phyloP scores from a whole-genome alignment of 305 asterid genomes.

The Solanum aculeatissimum region DNA sequence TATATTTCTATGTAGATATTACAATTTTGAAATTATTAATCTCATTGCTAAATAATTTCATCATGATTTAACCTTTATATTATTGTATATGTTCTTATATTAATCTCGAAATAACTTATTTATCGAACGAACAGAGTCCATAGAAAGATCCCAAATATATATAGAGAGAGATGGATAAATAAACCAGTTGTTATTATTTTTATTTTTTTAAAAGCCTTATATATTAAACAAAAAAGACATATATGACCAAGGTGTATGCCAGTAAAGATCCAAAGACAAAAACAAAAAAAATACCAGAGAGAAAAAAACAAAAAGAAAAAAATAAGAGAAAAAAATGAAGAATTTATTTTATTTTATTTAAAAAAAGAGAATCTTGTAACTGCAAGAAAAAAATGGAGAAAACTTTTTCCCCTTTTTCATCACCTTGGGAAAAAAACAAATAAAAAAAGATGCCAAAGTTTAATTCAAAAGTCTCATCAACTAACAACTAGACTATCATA shows the following conservation, averaged over 20 bases:
- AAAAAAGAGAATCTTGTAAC: background rate
- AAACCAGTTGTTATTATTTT: too few relatives aligned
- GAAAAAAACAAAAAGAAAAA: background rate
- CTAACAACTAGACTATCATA: background rate
- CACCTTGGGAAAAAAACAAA: background rate
- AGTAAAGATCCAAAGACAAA: slow-evolving; percentile 39
- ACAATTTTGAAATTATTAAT: too few relatives aligned
- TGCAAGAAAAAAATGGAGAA: background rate
- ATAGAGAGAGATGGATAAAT: too few relatives aligned
- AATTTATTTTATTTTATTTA: background rate
- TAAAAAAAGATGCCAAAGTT: background rate
- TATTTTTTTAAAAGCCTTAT: too few relatives aligned
- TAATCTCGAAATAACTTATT: background rate
- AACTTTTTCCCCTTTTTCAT: background rate
- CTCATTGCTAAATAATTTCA: background rate
- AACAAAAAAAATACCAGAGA: slow-evolving; percentile 12
- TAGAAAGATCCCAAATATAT: too few relatives aligned
- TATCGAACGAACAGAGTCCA: too few relatives aligned
- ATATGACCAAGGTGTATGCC: background rate
- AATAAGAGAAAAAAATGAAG: background rate
- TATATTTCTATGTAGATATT: background rate
- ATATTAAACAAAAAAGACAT: background rate
- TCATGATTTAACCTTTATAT: background rate
- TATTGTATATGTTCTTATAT: too few relatives aligned
- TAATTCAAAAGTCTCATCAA: background rate